These are phyloP conservation scores for Lycium ferocissimum DNA, from an alignment of 257 asterid species.

Conservation along the genomic window DNA sequence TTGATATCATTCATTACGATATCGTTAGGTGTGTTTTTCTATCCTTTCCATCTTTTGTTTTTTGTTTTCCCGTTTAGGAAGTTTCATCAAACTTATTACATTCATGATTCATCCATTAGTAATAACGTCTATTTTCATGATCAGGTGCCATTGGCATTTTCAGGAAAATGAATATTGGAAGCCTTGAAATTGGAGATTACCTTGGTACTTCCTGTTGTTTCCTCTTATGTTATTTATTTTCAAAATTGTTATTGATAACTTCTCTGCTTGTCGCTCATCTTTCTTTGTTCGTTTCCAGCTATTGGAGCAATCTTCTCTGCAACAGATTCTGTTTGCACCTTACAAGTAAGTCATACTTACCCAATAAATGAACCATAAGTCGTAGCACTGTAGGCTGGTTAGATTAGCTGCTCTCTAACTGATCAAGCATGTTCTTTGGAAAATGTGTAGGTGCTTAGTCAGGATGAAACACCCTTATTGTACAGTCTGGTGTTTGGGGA, in stretches of 20 bases:
- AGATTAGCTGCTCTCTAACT: background rate
- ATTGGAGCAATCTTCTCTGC: slow-evolving; percentile 98
- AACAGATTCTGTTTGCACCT: slow-evolving; percentile 99
- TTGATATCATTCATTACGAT: slow-evolving; percentile 84
- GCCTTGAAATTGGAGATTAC: slow-evolving; percentile 82
- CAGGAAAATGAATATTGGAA: slow-evolving; percentile 63
- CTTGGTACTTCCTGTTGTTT: slow-evolving; percentile 58
- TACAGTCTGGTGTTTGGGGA: slow-evolving; percentile 99
- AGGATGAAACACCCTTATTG: slow-evolving; percentile 95
- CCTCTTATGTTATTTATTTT: background rate
- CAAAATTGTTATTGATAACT: background rate
- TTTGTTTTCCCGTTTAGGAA: background rate
- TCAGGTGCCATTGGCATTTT: slow-evolving; percentile 80
- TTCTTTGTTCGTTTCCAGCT: slow-evolving; percentile 57
- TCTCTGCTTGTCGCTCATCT: slow-evolving; percentile 31
- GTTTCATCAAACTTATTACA: background rate
- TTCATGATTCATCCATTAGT: slow-evolving; percentile 12
- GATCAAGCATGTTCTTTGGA: slow-evolving; percentile 30
- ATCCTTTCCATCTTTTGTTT: slow-evolving; percentile 27
- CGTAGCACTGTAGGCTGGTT: background rate
- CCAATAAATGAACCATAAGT: background rate
- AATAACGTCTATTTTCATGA: slow-evolving; percentile 32
- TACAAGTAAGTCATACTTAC: slow-evolving; percentile 64
- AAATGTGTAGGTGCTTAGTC: slow-evolving; percentile 80
- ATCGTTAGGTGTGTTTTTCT: slow-evolving; percentile 68